These are phyloP conservation scores for Adansonia digitata DNA, from an alignment of 345 rosid genomes.

Conservation along the genomic window DNA sequence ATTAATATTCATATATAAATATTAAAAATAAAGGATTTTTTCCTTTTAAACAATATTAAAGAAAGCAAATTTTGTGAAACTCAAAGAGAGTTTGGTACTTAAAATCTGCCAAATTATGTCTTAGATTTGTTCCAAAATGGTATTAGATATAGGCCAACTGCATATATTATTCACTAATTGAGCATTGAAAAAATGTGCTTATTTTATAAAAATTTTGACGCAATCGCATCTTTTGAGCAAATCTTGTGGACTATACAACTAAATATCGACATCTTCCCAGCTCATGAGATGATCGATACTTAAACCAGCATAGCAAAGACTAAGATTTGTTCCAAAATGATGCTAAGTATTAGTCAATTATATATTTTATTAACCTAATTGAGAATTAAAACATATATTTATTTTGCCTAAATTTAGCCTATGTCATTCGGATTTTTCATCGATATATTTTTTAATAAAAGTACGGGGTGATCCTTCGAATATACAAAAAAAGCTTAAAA, in stretches of 20 bases:
- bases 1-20: too few relatives aligned
- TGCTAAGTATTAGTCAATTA: not conserved
- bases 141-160: not conserved
- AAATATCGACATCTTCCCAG: not conserved
- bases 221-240: not conserved
- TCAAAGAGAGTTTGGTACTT: not conserved
- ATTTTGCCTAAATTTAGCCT: too few relatives aligned
- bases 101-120: not conserved
- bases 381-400: not conserved
- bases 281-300: not conserved
- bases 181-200: not conserved
- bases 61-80: not conserved
- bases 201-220: not conserved
- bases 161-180: not conserved
- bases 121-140: too few relatives aligned
- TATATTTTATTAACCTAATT: not conserved
- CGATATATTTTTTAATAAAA: too few relatives aligned
- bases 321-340: not conserved
- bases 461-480: too few relatives aligned
- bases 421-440: too few relatives aligned
- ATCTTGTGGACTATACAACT: not conserved
- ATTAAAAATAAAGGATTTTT: too few relatives aligned
- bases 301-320: not conserved
- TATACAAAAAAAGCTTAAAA: too few relatives aligned
- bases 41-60: not conserved